Conservation (phyloP, 169 alveolate genomes). For the Plasmodium falciparum region DNA sequence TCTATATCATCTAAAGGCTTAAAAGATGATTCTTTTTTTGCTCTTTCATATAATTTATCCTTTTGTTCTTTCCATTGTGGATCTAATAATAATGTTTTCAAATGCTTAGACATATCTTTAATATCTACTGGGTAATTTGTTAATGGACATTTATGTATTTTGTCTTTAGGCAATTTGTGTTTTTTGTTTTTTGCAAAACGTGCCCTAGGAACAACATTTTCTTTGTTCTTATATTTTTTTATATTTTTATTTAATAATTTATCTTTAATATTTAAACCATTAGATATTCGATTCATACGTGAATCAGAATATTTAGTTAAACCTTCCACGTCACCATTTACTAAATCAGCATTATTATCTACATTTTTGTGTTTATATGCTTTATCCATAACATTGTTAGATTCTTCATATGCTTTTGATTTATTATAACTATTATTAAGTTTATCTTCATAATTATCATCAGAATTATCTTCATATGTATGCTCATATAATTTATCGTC, state of each 20-base stretch:
- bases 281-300: too few species aligned
- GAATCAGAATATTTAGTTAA: too few species aligned
- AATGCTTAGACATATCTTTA: conserved; percentile 94
- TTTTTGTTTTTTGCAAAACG: conserved; percentile 86
- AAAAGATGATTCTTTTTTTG: conserved; percentile 91
- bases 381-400: neutral
- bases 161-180: conserved; percentile 77
- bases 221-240: conserved; percentile 85
- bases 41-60: conserved; percentile 90
- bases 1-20: conserved; percentile 91
- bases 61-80: conserved; percentile 97
- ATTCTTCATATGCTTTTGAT: neutral
- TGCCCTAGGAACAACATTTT: conserved; percentile 87
- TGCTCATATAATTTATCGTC: conserved; percentile 34
- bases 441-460: conserved; percentile 68
- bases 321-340: conserved; percentile 38
- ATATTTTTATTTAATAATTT: conserved; percentile 47
- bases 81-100: conserved; percentile 94
- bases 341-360: conserved; percentile 14
- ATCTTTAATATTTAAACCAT: neutral
- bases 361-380: conserved; percentile 36
- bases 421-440: conserved; percentile 31
- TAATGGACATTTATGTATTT: conserved; percentile 95
- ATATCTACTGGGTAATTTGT: conserved; percentile 95
- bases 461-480: neutral